Evolutionary conservation across 2,329 filamentous ascomycete species (phyloP).

Genomic region (Colletotrichum brevisporum): DNA sequence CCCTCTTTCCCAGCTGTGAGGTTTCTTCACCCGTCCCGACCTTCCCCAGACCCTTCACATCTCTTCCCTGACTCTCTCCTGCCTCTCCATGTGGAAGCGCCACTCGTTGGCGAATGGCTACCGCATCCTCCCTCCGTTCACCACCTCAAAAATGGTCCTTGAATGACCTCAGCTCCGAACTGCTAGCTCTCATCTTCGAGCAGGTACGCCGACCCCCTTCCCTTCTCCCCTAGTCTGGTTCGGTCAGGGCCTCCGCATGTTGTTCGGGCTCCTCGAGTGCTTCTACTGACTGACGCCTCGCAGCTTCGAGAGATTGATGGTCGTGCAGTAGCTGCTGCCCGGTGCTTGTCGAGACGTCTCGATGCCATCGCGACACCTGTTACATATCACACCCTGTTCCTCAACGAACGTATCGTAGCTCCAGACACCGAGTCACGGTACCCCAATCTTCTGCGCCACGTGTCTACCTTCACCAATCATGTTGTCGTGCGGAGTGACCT

Average conservation of each 20-base stretch:
- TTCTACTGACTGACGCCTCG: slow-evolving; percentile 31
- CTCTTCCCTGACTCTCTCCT: slow-evolving; percentile 31
- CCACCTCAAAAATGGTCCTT: slow-evolving; percentile 46
- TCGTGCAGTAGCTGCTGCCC: slow-evolving; percentile 50
- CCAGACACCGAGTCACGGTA: slow-evolving; percentile 50
- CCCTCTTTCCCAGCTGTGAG: slow-evolving; percentile 17
- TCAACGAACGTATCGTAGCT: slow-evolving; percentile 56
- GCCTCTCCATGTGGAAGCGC: slow-evolving; percentile 39
- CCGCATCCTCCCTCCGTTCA: slow-evolving; percentile 40
- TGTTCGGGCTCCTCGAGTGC: neutral
- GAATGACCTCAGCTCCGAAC: slow-evolving; percentile 57
- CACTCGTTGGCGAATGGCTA: slow-evolving; percentile 43
- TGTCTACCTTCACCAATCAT: slow-evolving; percentile 57
- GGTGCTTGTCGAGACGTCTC: slow-evolving; percentile 56
- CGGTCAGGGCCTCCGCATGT: neutral
- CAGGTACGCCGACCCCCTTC: slow-evolving; percentile 49
- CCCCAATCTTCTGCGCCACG: slow-evolving; percentile 51
- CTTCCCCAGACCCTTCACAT: slow-evolving; percentile 13
- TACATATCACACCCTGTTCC: slow-evolving; percentile 54
- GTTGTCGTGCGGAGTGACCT: slow-evolving; percentile 57
- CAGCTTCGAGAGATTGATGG: slow-evolving; percentile 57
- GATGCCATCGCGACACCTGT: slow-evolving; percentile 59
- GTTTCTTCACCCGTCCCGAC: slow-evolving; percentile 14
- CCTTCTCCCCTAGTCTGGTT: neutral
- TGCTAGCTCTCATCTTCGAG: slow-evolving; percentile 58